Evolutionary conservation across 805 yeast species (phyloP), one percentile per base, ranked within the genome.

Genomic region (Candida tammaniensis): DNA sequence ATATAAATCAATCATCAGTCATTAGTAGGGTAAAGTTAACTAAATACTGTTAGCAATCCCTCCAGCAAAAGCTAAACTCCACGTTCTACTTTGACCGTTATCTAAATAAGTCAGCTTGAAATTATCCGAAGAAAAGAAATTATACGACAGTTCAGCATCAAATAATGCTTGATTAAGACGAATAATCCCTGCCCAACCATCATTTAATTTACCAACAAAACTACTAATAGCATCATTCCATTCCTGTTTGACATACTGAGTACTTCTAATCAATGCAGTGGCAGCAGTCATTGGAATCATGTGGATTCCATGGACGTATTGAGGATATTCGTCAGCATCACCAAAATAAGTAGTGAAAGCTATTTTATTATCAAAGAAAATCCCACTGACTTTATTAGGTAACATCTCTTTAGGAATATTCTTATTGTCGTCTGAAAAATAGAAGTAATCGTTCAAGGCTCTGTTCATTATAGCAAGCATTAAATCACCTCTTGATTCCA

Each of bases 271-370:
- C 38, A 70, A 76, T 1, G 83, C 74, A 5, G 86, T 76, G n/a
- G 78, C 70, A 2, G 87, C 78, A 0, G 86, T 79, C 24, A 81
- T 69, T 20, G 91, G 93, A 20, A 83, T 64, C 69, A 84, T 83
- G 51, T 83, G 88, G 33, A 82, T 82, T 59, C 86, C 86, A 44
- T 82, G 89, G 29, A 83, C 80, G 55, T 76, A 83, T 49, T 82
- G 82, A 27, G 54, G 60, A 29, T 47, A 42, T 10, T 35, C 38
- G 27, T 46, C 47, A 23, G 59, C 59, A 24, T 48, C 65, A 13
- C 89, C 89, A 50, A 83, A 83, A 56, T 77, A 83, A 0, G 91
- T 83, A 0, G 88, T 77, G 50, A 76, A 83, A 40, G 79, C 85
- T 35, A 80, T 55, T 50, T 82, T 82, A 55, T 82, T 82, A 44